phyloP scores from a whole-genome alignment of 352 stramenopile species.

The Phytophthora parvispora region DNA sequence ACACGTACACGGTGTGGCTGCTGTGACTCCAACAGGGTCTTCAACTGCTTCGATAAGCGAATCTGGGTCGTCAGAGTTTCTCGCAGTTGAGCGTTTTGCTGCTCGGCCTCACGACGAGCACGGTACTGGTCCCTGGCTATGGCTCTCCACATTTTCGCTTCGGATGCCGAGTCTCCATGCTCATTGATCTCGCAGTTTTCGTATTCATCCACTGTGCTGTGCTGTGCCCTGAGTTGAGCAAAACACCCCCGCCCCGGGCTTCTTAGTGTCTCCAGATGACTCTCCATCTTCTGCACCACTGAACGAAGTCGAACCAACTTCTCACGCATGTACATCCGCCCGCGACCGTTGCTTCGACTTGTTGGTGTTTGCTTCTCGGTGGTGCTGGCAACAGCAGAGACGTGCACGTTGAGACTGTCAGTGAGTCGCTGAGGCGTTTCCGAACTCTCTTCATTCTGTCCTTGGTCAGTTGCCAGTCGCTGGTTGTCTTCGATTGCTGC shows the following conservation, averaged over 20 bases:
- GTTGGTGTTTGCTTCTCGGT: too few species aligned
- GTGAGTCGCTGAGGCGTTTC: too few species aligned
- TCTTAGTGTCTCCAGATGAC: background rate
- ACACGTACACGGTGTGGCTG: too few species aligned
- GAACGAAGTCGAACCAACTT: conserved; percentile 7
- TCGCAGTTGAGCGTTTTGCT: conserved; percentile 2
- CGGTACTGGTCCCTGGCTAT: background rate
- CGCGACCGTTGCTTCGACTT: background rate
- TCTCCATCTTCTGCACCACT: conserved; percentile 7
- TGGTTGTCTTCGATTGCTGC: background rate
- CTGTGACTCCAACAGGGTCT: background rate
- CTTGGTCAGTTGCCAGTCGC: too few species aligned
- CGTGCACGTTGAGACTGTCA: too few species aligned
- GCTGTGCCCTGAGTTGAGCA: too few species aligned
- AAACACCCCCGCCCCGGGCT: too few species aligned
- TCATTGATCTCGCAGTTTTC: too few species aligned
- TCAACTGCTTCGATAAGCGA: conserved; percentile 1
- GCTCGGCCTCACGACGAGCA: background rate
- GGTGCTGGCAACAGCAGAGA: too few species aligned
- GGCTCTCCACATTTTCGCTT: background rate
- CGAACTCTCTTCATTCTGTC: too few species aligned
- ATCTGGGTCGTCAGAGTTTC: background rate
- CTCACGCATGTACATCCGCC: conserved; percentile 4
- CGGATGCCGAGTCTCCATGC: too few species aligned
- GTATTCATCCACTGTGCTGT: too few species aligned